Evolutionary conservation across 441 rosid species (phyloP).

Genomic region (Oxalis stricta): DNA sequence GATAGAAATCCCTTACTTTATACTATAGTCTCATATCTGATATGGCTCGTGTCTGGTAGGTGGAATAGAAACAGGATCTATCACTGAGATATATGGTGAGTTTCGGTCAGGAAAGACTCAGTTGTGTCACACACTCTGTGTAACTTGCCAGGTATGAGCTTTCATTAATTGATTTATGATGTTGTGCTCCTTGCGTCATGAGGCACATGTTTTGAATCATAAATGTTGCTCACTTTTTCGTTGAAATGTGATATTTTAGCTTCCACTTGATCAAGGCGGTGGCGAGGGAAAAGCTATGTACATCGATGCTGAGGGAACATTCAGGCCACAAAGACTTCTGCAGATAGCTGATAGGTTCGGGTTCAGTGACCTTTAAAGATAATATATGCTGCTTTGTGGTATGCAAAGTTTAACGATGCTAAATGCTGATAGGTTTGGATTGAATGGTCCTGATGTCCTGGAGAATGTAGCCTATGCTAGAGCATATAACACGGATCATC

Average conservation of each 20-base stretch:
- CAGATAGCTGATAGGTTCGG: constrained; percentile 81
- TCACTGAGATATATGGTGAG: constrained; percentile 91
- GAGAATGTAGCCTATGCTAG: constrained; percentile 96
- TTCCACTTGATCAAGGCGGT: constrained; percentile 96
- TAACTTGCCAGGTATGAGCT: constrained; percentile 77
- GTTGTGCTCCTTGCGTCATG: no score
- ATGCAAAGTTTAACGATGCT: constrained; percentile 4
- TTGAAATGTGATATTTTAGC: constrained; percentile 32
- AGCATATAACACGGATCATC: constrained; percentile 95
- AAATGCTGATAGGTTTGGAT: constrained; percentile 52
- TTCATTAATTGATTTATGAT: background rate
- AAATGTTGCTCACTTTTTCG: background rate
- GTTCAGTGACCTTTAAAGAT: constrained; percentile 5
- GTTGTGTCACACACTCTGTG: constrained; percentile 90
- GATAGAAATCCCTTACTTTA: background rate
- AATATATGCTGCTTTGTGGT: background rate
- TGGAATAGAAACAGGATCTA: constrained; percentile 92
- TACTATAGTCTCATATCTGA: constrained; percentile 7
- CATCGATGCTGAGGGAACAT: constrained; percentile 94
- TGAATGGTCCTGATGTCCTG: constrained; percentile 84
- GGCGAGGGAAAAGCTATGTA: constrained; percentile 97
- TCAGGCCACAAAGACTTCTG: constrained; percentile 83
- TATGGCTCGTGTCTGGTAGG: constrained; percentile 23
- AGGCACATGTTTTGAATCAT: no score
- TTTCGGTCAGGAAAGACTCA: constrained; percentile 97